Conservation (phyloP, 2,329 filamentous ascomycete species). For the Penicillium sp. region DNA sequence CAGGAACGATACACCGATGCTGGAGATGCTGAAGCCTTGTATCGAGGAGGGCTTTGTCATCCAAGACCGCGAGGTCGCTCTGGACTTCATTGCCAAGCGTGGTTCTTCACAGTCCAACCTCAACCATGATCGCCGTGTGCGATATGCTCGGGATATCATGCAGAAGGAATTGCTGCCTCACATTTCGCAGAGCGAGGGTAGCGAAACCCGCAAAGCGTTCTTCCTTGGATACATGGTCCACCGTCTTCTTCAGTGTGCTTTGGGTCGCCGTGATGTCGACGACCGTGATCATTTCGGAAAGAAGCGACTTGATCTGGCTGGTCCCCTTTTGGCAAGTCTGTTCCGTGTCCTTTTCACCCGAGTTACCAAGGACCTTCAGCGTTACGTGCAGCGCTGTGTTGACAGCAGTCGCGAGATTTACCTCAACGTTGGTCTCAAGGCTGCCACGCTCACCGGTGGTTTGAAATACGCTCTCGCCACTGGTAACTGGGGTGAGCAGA, state of each 20-base stretch:
- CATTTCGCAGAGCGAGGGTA: slow-evolving; percentile 92
- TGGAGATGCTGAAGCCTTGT: slow-evolving; percentile 95
- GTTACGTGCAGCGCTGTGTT: slow-evolving; percentile 88
- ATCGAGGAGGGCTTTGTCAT: slow-evolving; percentile 97
- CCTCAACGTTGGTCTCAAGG: slow-evolving; percentile 85
- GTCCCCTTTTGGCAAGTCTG: slow-evolving; percentile 90
- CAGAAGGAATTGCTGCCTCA: slow-evolving; percentile 97
- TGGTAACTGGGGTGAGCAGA: slow-evolving; percentile 99
- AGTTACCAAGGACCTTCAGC: slow-evolving; percentile 86
- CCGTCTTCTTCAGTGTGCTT: slow-evolving; percentile 85
- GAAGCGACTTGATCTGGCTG: slow-evolving; percentile 94
- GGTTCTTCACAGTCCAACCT: slow-evolving; percentile 71
- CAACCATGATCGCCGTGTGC: slow-evolving; percentile 82
- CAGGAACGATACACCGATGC: slow-evolving; percentile 90
- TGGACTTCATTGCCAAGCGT: slow-evolving; percentile 95
- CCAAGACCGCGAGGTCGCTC: slow-evolving; percentile 88
- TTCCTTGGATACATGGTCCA: slow-evolving; percentile 99
- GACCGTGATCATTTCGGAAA: slow-evolving; percentile 99
- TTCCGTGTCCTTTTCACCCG: slow-evolving; percentile 91
- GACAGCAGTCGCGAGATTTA: slow-evolving; percentile 89
- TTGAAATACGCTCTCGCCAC: slow-evolving; percentile 96
- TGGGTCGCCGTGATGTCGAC: slow-evolving; percentile 90
- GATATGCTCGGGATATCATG: slow-evolving; percentile 89
- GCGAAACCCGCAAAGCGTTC: slow-evolving; percentile 94
- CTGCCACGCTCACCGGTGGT: slow-evolving; percentile 86